Conservation (phyloP, 2,329 filamentous ascomycete species). For the Ophiocordyceps sinensis region DNA sequence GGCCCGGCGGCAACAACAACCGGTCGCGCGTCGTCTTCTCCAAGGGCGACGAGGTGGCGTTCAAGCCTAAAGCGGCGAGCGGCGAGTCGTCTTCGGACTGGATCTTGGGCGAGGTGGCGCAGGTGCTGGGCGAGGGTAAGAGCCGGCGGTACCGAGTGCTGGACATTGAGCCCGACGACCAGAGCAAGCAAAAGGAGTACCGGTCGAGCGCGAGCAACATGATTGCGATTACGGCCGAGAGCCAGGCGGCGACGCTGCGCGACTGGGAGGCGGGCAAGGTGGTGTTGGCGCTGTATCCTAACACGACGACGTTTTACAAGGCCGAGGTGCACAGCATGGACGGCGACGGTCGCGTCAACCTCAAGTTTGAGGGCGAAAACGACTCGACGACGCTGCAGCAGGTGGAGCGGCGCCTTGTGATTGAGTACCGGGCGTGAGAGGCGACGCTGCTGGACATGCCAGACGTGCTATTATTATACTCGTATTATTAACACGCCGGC, state of each 20-base stretch:
- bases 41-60: conserved; percentile 51
- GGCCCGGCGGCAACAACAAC: conserved; percentile 11
- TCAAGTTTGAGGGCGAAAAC: conserved; percentile 71
- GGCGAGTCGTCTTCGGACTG: conserved; percentile 40
- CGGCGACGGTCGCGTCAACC: conserved; percentile 37
- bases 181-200: conserved; percentile 52
- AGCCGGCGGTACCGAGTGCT: conserved; percentile 66
- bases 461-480: too few species aligned
- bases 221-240: conserved; percentile 55
- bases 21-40: conserved; percentile 41
- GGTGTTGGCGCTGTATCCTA: conserved; percentile 66
- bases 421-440: conserved; percentile 50
- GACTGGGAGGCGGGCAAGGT: conserved; percentile 54
- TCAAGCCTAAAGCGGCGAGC: conserved; percentile 41
- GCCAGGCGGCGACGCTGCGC: conserved; percentile 32
- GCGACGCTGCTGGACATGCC: too few species aligned
- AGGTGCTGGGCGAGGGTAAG: conserved; percentile 62
- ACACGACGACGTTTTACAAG: conserved; percentile 76
- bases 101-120: conserved; percentile 67
- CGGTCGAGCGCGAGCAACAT: conserved; percentile 60
- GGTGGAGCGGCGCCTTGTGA: conserved; percentile 61
- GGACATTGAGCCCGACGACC: conserved; percentile 63
- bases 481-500: too few species aligned
- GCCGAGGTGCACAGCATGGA: conserved; percentile 65
- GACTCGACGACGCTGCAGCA: conserved; percentile 59